A percentile compares a stretch with the other conserved stretches of the same genome.
Conservation (phyloP, 2,329 filamentous ascomycete species). For the Fusarium fracticaudum region DNA sequence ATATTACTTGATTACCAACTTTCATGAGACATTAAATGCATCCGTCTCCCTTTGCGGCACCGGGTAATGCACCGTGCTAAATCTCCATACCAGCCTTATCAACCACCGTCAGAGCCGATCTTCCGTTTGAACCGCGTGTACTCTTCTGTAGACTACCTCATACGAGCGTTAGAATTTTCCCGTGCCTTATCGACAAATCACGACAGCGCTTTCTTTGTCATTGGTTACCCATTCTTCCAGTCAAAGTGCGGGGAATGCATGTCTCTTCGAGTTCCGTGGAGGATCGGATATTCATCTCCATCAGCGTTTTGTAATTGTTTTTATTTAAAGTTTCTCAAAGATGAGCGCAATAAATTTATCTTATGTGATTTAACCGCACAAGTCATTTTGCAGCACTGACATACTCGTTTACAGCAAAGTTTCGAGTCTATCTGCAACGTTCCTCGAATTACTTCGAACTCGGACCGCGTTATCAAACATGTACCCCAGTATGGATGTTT, state of each 20-base stretch:
- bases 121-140: neutral
- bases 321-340: neutral
- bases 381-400: neutral
- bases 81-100: slow-evolving; percentile 7
- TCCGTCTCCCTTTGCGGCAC: slow-evolving; percentile 4
- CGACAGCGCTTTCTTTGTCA: neutral
- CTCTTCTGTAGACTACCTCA: neutral
- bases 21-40: neutral
- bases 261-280: slow-evolving; percentile 4
- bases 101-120: neutral
- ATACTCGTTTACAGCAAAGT: neutral
- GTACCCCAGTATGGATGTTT: neutral
- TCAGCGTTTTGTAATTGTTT: neutral
- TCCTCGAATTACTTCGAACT: neutral
- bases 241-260: slow-evolving; percentile 30
- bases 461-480: slow-evolving; percentile 10
- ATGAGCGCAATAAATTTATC: neutral
- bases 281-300: slow-evolving; percentile 13
- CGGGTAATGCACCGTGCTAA: neutral
- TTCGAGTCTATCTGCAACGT: neutral
- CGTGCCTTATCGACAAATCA: neutral
- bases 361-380: neutral
- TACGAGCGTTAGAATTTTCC: slow-evolving; percentile 8
- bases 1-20: neutral
- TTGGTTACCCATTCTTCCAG: slow-evolving; percentile 6